A percentile compares a stretch with the other conserved stretches of the same genome.
Conservation (phyloP, 2,329 filamentous ascomycete genomes). For the Didymella pinodella region DNA sequence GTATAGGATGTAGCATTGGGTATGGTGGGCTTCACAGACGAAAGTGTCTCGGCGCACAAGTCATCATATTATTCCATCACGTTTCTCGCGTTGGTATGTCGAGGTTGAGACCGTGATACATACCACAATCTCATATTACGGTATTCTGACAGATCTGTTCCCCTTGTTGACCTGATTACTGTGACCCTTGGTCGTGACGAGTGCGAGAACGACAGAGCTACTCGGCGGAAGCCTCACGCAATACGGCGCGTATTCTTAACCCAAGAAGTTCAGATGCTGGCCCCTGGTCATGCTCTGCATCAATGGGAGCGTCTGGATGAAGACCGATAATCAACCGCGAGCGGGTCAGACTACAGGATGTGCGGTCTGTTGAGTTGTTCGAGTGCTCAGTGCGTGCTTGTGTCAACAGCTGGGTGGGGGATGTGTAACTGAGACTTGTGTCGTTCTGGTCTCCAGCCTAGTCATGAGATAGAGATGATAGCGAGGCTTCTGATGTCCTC, state of each 20-base stretch:
- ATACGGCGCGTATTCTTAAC: conserved; percentile 47
- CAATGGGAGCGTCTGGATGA: conserved; percentile 52
- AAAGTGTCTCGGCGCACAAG: background rate
- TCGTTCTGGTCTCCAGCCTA: conserved; percentile 28
- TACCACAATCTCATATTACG: too few relatives aligned
- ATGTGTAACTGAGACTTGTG: conserved; percentile 20
- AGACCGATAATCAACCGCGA: conserved; percentile 46
- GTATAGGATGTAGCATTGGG: background rate
- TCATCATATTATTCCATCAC: background rate
- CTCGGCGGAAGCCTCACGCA: conserved; percentile 56
- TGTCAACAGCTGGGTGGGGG: conserved; percentile 26
- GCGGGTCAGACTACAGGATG: conserved; percentile 33
- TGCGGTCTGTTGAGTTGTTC: conserved; percentile 26
- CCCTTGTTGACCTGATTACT: too few relatives aligned
- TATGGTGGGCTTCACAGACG: background rate
- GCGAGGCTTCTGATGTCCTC: conserved; percentile 5
- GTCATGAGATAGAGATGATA: conserved; percentile 30
- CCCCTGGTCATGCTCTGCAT: conserved; percentile 52
- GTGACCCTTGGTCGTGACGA: too few relatives aligned
- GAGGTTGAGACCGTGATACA: background rate
- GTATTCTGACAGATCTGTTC: too few relatives aligned
- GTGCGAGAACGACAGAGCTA: conserved; percentile 19
- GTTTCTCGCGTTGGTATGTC: background rate
- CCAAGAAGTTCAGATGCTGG: conserved; percentile 49
- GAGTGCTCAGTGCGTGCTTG: conserved; percentile 33